A percentile compares a stretch with the other conserved stretches of the same genome.
Evolutionary conservation across 441 rosid genomes (phyloP).

Genomic region (Pelargonium cotyledonis): DNA sequence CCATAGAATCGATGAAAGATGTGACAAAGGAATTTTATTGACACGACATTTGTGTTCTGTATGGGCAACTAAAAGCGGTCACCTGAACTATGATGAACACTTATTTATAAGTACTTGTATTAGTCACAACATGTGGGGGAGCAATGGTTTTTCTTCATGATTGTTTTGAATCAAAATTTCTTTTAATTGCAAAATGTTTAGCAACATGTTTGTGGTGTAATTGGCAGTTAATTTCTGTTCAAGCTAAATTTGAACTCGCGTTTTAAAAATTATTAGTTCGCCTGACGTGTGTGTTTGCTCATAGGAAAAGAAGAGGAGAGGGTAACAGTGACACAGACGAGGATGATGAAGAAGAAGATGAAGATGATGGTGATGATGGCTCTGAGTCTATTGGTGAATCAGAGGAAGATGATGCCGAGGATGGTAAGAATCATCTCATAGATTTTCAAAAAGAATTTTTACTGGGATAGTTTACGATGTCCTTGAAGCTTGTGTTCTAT

Average conservation of each 20-base stretch:
- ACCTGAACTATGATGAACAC: background rate
- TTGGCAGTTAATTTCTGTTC: constrained; percentile 6
- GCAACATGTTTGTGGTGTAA: background rate
- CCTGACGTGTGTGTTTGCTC: background rate
- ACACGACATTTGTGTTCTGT: background rate
- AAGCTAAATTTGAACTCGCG: background rate
- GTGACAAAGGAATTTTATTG: too few species aligned
- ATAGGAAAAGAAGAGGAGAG: constrained; percentile 50
- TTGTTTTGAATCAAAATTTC: background rate
- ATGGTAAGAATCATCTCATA: constrained; percentile 23
- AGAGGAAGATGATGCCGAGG: constrained; percentile 30
- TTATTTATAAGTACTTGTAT: background rate
- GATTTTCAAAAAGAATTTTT: background rate
- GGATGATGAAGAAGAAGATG: constrained; percentile 1
- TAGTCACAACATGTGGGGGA: background rate
- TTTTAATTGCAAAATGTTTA: background rate
- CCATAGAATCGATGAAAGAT: too few species aligned
- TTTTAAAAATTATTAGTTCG: constrained; percentile 5
- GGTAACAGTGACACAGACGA: constrained; percentile 50
- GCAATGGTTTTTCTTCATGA: constrained; percentile 1
- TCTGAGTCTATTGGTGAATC: constrained; percentile 33
- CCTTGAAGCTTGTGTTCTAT: background rate
- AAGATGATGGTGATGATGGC: constrained; percentile 18
- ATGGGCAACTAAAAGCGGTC: background rate
- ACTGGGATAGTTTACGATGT: background rate